Evolutionary conservation across 176 grass and related monocot species (phyloP), one percentile per base, ranked within the genome.

Genomic region (Eleusine coracana): DNA sequence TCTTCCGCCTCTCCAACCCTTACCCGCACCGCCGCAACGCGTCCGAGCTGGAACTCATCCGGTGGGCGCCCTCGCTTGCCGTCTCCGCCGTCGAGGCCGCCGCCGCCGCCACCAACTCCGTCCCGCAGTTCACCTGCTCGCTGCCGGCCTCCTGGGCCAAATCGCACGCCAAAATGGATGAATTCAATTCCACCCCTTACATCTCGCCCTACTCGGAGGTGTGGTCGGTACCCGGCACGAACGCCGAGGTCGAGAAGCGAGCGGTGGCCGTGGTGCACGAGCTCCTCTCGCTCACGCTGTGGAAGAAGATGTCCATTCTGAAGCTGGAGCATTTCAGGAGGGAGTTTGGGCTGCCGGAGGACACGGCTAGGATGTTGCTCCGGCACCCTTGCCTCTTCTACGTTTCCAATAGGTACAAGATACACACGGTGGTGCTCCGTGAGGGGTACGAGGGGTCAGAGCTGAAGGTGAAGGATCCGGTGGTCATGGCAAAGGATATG

Each of bases 251-350:
- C 7, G 89, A 98, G 84, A 98, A 95, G 76, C 86, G 63, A n/a
- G 56, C 86, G 2, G 79, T 98, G 40, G 92, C 86, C 0, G 48
- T 93, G 68, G 73, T 93, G 58, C 96, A 98, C 34, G 96, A 98
- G 79, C 79, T 98, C 61, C 92, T 98, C 39, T 95, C 92, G 0
- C 85, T 95, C 17, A 86, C 92, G 0, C 41, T 91, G 27, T 98
- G 92, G 92, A 95, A 80, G n/a, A 98, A 98, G 83, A 70, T 92
- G 65, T 95, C 96, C 7, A 81, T 98, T 84, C 21, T 86, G 71
- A 98, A 98, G 88, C 76, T 98, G 85, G 90, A 93, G 79, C 96
- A 95, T 61, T 98, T 98, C 82, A 93, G 88, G 73, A 86, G 88
- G 88, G 89, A 92, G 45, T 94, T 94, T 34, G 86, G 88, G 23